Base-by-base conservation (phyloP, 208 protist genomes). In the Leishmania lainsoni region DNA sequence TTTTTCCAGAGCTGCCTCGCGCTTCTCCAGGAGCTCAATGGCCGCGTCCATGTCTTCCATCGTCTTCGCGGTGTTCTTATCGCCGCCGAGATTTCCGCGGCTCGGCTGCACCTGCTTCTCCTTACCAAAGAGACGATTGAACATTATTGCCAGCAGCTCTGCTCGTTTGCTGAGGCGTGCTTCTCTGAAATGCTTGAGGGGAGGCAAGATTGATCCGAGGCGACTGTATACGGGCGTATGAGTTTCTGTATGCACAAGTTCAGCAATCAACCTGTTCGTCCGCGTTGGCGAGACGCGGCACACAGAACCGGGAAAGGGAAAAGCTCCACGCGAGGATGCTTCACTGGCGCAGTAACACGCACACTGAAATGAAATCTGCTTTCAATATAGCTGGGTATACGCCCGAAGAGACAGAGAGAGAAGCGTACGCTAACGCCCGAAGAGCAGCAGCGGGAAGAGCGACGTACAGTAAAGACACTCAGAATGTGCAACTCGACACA, bases 1-100 rank as follows among this genome's bases (percentile, higher is more conserved):
- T 89, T 98, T 97, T 80, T 97, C 87, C 42, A 98, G 73, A 68
- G 93, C 85, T 17, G 83, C 72, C 78, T 98, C 92, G 39, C 93
- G 88, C 89, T 98, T 98, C 77, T 98, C 94, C 1, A 98, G 80
- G 16, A 94, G 85, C 45, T 94, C 94, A 77, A 96, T 92, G 3
- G 93, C 87, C 16, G 85, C 86, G 63, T 96, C 89, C 58, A 98
- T 78, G 66, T 96, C 88, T 75, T 98, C 87, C 49, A 98, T 83
- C 71, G 86, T 87, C 70, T 83, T 88, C 42, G 76, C 75, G 2
- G 83, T 59, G 54, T 79, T 80, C 52, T 76, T 69, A 61, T 73
- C 83, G 59, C 81, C 72, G 70, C 83, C 78, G 56, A 74, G 56
- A 35, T 78, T 63, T 12, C 78, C 71, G 29, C 66, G 75, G 69